phyloP scores from a whole-genome alignment of 495 filamentous ascomycete genomes.

The Astrocystis sublimbata region DNA sequence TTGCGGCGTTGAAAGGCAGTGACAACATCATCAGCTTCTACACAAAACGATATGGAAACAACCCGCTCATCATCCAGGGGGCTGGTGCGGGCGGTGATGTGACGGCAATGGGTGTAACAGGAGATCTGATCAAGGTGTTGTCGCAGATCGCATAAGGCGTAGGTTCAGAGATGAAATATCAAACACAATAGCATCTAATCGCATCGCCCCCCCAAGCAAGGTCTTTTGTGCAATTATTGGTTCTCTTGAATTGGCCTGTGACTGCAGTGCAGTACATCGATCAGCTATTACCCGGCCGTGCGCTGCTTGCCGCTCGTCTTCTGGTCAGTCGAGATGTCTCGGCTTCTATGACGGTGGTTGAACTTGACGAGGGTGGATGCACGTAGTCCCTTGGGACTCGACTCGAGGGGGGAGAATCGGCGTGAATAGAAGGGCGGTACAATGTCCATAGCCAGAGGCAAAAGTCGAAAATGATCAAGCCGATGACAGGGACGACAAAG shows the following conservation, averaged over 20 bases:
- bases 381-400: conserved; percentile 18
- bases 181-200: neutral
- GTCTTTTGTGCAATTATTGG: conserved; percentile 10
- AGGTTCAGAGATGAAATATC: no score
- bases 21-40: conserved; percentile 99
- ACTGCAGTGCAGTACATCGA: neutral
- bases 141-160: conserved; percentile 38
- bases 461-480: conserved; percentile 43
- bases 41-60: conserved; percentile 86
- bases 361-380: neutral
- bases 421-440: conserved; percentile 21
- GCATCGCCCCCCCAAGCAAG: conserved; percentile 18
- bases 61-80: conserved; percentile 90
- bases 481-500: conserved; percentile 30
- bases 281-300: conserved; percentile 6
- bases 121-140: conserved; percentile 85
- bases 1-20: conserved; percentile 91
- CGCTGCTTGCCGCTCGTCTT: neutral
- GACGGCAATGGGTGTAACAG: conserved; percentile 93
- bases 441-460: conserved; percentile 48
- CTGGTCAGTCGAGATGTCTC: conserved; percentile 8
- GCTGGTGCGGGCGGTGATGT: conserved; percentile 93
- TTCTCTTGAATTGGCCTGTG: neutral
- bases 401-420: conserved; percentile 18
- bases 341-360: conserved; percentile 19